These are phyloP conservation scores for Eutypella sp. DNA, from an alignment of 2,329 filamentous ascomycete species.

Conservation along the genomic window DNA sequence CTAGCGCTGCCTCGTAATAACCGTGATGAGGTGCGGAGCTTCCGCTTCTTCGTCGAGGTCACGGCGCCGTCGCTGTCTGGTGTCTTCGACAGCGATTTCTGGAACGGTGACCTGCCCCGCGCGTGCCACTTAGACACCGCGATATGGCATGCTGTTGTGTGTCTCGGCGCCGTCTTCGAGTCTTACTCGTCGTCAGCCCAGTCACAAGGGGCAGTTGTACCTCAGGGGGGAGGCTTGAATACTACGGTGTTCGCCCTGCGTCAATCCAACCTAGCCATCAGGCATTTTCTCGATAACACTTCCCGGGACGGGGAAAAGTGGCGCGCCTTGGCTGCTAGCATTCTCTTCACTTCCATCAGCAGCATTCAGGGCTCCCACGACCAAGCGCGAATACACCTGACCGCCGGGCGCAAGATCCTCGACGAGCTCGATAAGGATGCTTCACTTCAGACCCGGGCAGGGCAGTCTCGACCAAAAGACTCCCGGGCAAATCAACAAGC, in stretches of 20 bases:
- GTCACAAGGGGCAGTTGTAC: background rate
- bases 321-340: conserved; percentile 12
- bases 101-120: conserved; percentile 10
- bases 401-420: conserved; percentile 4
- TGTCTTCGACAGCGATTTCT: conserved; percentile 16
- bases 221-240: background rate
- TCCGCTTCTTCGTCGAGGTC: conserved; percentile 13
- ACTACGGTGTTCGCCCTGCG: conserved; percentile 5
- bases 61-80: conserved; percentile 11
- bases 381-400: conserved; percentile 9
- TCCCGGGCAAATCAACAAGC: background rate
- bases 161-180: conserved; percentile 14
- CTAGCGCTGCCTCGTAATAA: conserved; percentile 4
- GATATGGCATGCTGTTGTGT: conserved; percentile 17
- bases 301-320: conserved; percentile 3
- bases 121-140: conserved; percentile 13
- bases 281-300: conserved; percentile 3
- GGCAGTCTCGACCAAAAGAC: background rate
- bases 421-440: conserved; percentile 3
- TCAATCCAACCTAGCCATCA: conserved; percentile 14
- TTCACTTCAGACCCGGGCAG: background rate
- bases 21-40: conserved; percentile 7
- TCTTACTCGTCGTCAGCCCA: background rate
- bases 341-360: conserved; percentile 16
- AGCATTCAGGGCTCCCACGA: conserved; percentile 11